These are phyloP conservation scores for Neurospora tetrasperma DNA, from an alignment of 495 filamentous ascomycete species.

Conservation along the genomic window DNA sequence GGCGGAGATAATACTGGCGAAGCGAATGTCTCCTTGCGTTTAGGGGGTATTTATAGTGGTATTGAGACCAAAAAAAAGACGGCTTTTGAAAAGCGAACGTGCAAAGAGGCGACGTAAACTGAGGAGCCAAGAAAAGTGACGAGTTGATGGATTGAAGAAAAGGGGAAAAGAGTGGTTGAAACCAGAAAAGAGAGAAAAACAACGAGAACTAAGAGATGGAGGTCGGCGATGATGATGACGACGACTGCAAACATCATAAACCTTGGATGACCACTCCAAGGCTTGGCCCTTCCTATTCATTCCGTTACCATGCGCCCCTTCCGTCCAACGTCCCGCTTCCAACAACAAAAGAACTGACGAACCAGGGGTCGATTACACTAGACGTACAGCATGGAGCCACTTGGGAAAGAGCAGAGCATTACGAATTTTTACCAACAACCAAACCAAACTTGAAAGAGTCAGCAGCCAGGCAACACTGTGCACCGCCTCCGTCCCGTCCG, in stretches of 20 bases:
- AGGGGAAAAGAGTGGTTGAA: neutral
- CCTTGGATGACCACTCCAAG: neutral
- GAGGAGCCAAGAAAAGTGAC: neutral
- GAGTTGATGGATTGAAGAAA: neutral
- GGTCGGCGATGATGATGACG: neutral
- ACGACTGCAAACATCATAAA: neutral
- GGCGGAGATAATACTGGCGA: neutral
- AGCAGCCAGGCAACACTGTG: neutral
- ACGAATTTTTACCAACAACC: neutral
- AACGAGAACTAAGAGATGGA: neutral
- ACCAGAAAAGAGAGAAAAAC: neutral
- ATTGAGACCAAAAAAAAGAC: neutral
- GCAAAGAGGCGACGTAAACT: neutral
- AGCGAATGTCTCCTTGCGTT: neutral
- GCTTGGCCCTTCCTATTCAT: neutral
- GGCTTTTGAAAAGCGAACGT: neutral
- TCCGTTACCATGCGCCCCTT: neutral
- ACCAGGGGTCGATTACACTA: neutral
- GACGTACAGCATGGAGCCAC: neutral
- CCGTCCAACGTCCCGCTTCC: neutral
- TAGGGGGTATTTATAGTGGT: neutral
- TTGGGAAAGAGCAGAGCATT: neutral
- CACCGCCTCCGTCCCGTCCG: neutral
- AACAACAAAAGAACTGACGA: neutral
- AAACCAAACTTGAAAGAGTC: neutral